phyloP scores from a whole-genome alignment of 257 asterid genomes.

The Euphrasia confusa region DNA sequence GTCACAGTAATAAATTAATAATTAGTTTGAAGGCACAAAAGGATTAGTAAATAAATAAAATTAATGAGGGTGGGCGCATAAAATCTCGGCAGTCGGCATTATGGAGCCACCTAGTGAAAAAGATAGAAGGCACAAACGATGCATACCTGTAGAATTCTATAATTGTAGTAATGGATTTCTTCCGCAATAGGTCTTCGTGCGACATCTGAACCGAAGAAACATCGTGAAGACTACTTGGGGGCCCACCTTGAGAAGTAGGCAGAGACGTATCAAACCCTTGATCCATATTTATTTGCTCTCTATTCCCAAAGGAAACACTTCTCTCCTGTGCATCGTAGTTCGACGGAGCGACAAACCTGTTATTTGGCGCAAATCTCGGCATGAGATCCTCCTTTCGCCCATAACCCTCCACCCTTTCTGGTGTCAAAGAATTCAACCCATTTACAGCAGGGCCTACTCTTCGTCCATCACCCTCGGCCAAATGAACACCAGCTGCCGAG shows the following conservation, averaged over 20 bases:
- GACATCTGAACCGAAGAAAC: constrained; percentile 42
- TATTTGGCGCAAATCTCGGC: constrained; percentile 50
- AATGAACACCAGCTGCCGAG: constrained; percentile 26
- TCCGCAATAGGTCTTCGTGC: constrained; percentile 60
- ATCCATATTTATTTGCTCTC: constrained; percentile 33
- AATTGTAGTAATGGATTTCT: constrained; percentile 68
- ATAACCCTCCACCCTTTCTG: constrained; percentile 47
- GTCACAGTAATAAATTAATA: no score
- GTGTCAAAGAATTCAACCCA: constrained; percentile 40
- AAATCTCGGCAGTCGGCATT: neutral
- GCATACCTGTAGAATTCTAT: constrained; percentile 88
- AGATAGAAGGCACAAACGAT: constrained; percentile 7
- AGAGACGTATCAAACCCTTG: constrained; percentile 26
- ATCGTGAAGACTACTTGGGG: constrained; percentile 30
- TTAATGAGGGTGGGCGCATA: neutral
- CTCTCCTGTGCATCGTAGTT: constrained; percentile 40
- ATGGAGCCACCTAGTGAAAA: neutral
- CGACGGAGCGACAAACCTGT: constrained; percentile 42
- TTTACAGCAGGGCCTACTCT: constrained; percentile 53
- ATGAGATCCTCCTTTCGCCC: constrained; percentile 59
- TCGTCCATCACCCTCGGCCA: constrained; percentile 52
- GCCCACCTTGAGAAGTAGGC: constrained; percentile 42
- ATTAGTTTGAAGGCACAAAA: no score
- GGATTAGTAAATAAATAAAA: neutral
- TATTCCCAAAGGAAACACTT: constrained; percentile 27